A percentile compares a stretch with the other conserved stretches of the same genome.
phyloP scores from a whole-genome alignment of 176 grass and related monocot species.

The Oryza punctata region DNA sequence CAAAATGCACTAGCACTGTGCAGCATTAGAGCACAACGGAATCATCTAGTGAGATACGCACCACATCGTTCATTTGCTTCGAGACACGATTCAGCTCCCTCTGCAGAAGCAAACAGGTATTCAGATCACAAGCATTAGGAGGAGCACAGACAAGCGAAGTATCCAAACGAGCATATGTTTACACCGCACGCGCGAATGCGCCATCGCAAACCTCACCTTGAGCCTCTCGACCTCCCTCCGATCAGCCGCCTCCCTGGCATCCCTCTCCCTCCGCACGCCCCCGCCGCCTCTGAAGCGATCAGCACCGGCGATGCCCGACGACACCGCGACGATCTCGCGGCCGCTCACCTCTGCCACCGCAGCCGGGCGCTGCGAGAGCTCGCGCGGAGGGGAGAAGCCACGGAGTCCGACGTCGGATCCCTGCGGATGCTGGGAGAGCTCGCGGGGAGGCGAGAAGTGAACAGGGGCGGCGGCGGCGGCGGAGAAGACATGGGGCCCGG shows the following conservation, averaged over 20 bases:
- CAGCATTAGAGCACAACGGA: neutral
- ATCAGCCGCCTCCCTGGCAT: slow-evolving; percentile 1
- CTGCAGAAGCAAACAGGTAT: slow-evolving; percentile 24
- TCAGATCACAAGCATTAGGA: neutral
- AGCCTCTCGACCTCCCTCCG: slow-evolving; percentile 63
- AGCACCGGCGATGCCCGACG: neutral
- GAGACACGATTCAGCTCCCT: slow-evolving; percentile 52
- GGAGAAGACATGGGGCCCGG: neutral
- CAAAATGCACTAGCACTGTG: neutral
- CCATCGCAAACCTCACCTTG: slow-evolving; percentile 49
- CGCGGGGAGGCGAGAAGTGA: slow-evolving; percentile 49
- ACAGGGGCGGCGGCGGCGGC: neutral
- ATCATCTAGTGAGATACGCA: slow-evolving; percentile 32
- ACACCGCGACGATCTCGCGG: neutral
- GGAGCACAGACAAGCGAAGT: neutral
- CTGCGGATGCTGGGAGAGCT: slow-evolving; percentile 41
- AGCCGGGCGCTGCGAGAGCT: slow-evolving; percentile 50
- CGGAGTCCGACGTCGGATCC: neutral
- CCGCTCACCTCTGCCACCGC: neutral
- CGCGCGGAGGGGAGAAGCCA: slow-evolving; percentile 60
- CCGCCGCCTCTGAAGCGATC: neutral
- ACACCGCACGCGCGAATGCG: neutral
- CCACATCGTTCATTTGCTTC: slow-evolving; percentile 54
- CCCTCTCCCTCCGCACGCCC: slow-evolving; percentile 29
- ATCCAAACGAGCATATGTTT: neutral